Percentiles rank a stretch among this genome's conserved stretches.
Evolutionary conservation across 106 monocot species (phyloP).

Genomic region (Dendrobium nobile): DNA sequence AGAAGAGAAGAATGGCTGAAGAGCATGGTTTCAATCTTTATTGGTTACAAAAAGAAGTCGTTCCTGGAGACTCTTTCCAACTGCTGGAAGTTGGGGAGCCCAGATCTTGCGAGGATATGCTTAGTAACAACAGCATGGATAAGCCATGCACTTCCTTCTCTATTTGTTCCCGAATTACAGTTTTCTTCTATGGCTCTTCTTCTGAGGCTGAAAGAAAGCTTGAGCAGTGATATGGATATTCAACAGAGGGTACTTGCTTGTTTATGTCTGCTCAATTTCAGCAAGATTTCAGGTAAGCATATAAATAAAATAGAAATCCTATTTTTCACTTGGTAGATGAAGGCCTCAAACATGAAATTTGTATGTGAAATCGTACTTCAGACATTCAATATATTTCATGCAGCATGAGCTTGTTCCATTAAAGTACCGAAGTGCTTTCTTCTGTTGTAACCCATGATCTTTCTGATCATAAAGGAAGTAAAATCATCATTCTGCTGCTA

Average conservation of each 20-base stretch:
- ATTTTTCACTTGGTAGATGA: not conserved
- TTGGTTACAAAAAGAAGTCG: constrained; percentile 30
- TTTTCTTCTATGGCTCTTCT: constrained; percentile 22
- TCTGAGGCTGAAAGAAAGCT: constrained; percentile 22
- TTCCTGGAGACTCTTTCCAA: constrained; percentile 30
- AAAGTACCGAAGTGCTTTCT: too few relatives aligned
- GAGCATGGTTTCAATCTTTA: constrained; percentile 16
- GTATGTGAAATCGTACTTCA: not conserved
- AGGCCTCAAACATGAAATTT: not conserved
- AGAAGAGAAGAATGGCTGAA: constrained; percentile 34
- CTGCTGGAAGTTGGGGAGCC: constrained; percentile 28
- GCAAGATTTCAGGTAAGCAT: constrained; percentile 37
- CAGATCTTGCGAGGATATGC: constrained; percentile 25
- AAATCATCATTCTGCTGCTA: too few relatives aligned
- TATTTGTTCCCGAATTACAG: constrained; percentile 13
- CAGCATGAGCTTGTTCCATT: too few relatives aligned
- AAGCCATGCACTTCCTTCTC: constrained; percentile 29
- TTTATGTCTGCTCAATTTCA: constrained; percentile 31
- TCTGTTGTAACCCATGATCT: too few relatives aligned
- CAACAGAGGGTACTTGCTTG: constrained; percentile 34
- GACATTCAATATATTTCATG: too few relatives aligned
- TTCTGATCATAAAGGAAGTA: too few relatives aligned
- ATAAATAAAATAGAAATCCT: not conserved
- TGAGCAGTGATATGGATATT: constrained; percentile 7
- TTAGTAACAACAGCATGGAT: constrained; percentile 40